Base-by-base conservation (phyloP, 257 asterid genomes). In the Echium plantagineum region DNA sequence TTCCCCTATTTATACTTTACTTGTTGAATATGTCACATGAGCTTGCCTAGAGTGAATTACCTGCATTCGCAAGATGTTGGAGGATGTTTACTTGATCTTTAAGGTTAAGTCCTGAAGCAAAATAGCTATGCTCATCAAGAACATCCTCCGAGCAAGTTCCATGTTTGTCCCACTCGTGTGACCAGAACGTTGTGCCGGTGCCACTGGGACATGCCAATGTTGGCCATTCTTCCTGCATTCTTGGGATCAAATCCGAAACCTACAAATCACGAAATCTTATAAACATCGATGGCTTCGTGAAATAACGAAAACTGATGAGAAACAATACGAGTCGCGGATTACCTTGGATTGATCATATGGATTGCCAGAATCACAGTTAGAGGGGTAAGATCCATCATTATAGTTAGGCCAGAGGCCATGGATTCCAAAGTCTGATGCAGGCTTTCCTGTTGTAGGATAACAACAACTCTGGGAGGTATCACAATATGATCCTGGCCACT, bases 81-180 rank as follows among this genome's bases (percentile, higher is more conserved):
- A 77, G 66, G 59, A 80, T 66, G 48, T 74, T 58, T 38, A 35
- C 12, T 55, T 65, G 61, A 7, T 53, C 9, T 54, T 77, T 80
- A n/a, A 77, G 83, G 30, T 28, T 26, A 1, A 80, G 71, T 13
- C 81, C 75, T 5, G 77, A 9, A 5, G 55, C 57, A 22, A 80
- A 80, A 55, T 80, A 80, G 24, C 60, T 63, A 21, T 72, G 81
- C 21, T 74, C 75, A 54, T 67, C 57, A 2, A 77, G 73, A 7
- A 59, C 12, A 28, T 78, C 56, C 21, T 68, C 70, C 0, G 83
- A 69, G 62, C 83, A 80, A 0, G 86, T 80, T 2, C 83, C 86
- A 21, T 77, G 83, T 60, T 80, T 80, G 52, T 55, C 28, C 83
- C 86, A 80, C 58, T 80, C 86, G 16, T 80, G 86, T 5, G 63